A percentile compares a stretch with the other conserved stretches of the same genome.
These are phyloP conservation scores for Hemileccinum rubropunctum DNA, from an alignment of 768 basidiomycete genomes.

Conservation along the genomic window DNA sequence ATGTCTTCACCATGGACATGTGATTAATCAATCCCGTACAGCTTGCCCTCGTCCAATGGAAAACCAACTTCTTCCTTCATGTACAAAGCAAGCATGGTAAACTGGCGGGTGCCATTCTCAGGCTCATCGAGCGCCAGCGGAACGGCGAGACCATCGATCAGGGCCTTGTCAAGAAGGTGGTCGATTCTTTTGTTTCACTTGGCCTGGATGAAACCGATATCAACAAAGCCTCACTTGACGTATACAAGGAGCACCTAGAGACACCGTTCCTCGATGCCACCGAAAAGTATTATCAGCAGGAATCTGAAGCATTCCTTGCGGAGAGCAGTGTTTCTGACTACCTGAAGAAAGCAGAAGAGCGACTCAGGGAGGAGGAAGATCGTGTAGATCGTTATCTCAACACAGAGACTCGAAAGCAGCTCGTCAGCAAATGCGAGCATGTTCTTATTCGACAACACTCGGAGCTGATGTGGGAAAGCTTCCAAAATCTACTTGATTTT, in stretches of 20 bases:
- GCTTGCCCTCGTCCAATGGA: slow-evolving; percentile 98
- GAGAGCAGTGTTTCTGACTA: slow-evolving; percentile 92
- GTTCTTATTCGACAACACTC: slow-evolving; percentile 88
- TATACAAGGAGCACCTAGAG: slow-evolving; percentile 92
- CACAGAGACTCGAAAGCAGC: slow-evolving; percentile 78
- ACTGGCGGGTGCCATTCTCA: slow-evolving; percentile 82
- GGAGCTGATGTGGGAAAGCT: slow-evolving; percentile 87
- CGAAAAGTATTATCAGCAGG: slow-evolving; percentile 87
- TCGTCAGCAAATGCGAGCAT: slow-evolving; percentile 83
- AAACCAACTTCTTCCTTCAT: slow-evolving; percentile 81
- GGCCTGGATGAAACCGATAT: slow-evolving; percentile 91
- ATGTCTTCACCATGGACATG: background rate
- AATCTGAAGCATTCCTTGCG: slow-evolving; percentile 87
- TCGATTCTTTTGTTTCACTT: slow-evolving; percentile 93
- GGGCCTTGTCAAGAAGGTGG: slow-evolving; percentile 88
- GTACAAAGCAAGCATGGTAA: slow-evolving; percentile 82
- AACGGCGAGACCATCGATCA: slow-evolving; percentile 95
- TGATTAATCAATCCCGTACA: slow-evolving; percentile 23
- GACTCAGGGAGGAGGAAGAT: slow-evolving; percentile 91
- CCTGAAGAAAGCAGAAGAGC: slow-evolving; percentile 90
- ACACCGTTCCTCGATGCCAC: slow-evolving; percentile 85
- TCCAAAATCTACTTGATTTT: slow-evolving; percentile 84
- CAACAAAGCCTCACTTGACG: slow-evolving; percentile 89
- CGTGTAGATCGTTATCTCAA: slow-evolving; percentile 93
- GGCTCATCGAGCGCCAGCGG: slow-evolving; percentile 88